Base-by-base conservation (phyloP, 495 filamentous ascomycete genomes). In the Chlorociboria aeruginascens region DNA sequence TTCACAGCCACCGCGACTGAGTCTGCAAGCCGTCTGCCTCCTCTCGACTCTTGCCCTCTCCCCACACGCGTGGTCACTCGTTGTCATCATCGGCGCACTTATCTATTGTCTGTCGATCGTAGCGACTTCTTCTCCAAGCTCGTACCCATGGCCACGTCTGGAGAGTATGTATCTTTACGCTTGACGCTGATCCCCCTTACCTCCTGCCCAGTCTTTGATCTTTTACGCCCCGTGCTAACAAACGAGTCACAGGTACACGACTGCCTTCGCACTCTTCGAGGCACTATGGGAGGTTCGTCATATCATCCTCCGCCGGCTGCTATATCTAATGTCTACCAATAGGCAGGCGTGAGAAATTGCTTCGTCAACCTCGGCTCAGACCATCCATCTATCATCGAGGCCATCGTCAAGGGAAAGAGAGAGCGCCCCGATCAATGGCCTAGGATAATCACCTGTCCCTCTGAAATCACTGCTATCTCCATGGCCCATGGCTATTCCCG, bases 251-350 rank as follows among this genome's bases (percentile, higher is more conserved):
- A 40, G 37, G 13, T 86, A 86, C 54, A 88, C 84, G 16, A 76
- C 82, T 40, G 82, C 82, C 2, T 83, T 82, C 58, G 83, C 84
- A 48, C 83, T 88, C 57, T 86, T 88, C 49, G 83, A 88, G 67
- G 82, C 79, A 14, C 64, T 88, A 16, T 86, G 81, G 82, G 82
- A 40, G 9, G 37, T 40, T 10, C 16, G 16, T 40, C 37, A 40
- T 14, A 14, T 40, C 7, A 14, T 7, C 16, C 8, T 14, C 17
- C 37, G 7, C 17, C 9, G 17, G 8, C 9, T n/a, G 10, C 13
- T n/a, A 7, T 17, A 40, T 14, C 13, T 7, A 40, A 8, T 7
- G 13, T 14, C 37, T 7, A n/a, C n/a, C n/a, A 7, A 40, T n/a
- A 40, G 37, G 13, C 7, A 11, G 37, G 37, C 9, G 37, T 40